Evolutionary conservation across 495 filamentous ascomycete genomes (phyloP), one percentile per base, ranked within the genome.

Genomic region (Aspergillus homomorphus): DNA sequence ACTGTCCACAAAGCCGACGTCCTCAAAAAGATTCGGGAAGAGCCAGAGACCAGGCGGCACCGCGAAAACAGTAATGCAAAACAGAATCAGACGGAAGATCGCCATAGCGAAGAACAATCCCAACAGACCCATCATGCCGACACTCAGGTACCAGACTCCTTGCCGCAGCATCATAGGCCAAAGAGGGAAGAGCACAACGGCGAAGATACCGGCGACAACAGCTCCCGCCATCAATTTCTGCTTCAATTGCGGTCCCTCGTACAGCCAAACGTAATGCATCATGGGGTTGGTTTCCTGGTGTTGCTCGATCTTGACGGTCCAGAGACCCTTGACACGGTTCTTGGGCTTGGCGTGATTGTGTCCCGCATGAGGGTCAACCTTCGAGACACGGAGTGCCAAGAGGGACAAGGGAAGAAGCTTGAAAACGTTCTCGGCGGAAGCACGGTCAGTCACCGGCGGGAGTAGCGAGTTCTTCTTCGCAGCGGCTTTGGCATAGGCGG

Each of bases 81-180:
- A 99, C n/a, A 99, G 76, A 53, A 98, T 96, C 20, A 98, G 80
- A 54, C 95, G 84, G 82, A 98, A 90, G 62, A 99, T 93, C 0
- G 93, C 87, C 93, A 99, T 97, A 64, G 84, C 89, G 73, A 99
- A 96, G 85, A 99, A 99, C 53, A 96, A 73, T 28, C 91, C 95
- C 42, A 99, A 84, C 53, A 98, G 80, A 22, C 90, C 90, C 65
- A 98, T 80, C 86, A 94, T 91, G 44, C 86, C 93, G 82, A 97
- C 96, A 77, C 89, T 93, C 49, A 98, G 80, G 74, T 99, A 98
- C 90, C 96, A 99, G 30, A 97, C 95, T 28, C 95, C 94, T 62
- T 93, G 84, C 62, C 95, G 82, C 75, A 98, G 70, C 70, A 90
- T 85, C 42, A 94, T 83, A 7, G 95, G 95, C 95, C 95, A 99